A percentile compares a stretch with the other conserved stretches of the same genome.
Conservation (phyloP, 2,329 filamentous ascomycete species). For the Talaromyces verruculosus region DNA sequence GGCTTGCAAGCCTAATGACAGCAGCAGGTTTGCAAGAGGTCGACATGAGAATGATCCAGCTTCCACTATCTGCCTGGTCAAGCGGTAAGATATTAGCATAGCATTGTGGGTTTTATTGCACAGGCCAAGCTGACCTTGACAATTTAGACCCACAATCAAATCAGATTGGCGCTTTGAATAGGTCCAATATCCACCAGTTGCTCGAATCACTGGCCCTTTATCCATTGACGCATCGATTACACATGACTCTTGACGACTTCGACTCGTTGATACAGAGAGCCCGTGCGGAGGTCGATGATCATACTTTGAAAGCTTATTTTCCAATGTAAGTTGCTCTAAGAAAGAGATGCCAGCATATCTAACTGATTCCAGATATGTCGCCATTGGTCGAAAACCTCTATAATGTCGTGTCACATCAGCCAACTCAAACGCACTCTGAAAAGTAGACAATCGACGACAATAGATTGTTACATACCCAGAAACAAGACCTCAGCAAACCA, state of each 20-base stretch:
- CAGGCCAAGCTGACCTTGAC: background rate
- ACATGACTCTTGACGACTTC: constrained; percentile 43
- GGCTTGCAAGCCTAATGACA: constrained; percentile 59
- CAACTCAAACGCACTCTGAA: background rate
- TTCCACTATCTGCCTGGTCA: constrained; percentile 71
- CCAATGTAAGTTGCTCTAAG: constrained; percentile 39
- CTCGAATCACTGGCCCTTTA: constrained; percentile 46
- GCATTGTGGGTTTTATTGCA: background rate
- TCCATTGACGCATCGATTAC: constrained; percentile 45
- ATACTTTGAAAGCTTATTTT: constrained; percentile 46
- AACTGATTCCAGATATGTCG: constrained; percentile 39
- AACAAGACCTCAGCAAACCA: background rate
- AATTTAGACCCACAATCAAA: constrained; percentile 42
- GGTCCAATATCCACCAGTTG: constrained; percentile 38
- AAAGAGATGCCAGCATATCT: constrained; percentile 25
- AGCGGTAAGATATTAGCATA: constrained; percentile 53
- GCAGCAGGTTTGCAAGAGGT: constrained; percentile 67
- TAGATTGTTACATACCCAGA: background rate
- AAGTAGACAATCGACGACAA: background rate
- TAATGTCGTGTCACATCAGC: background rate
- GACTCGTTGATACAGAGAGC: constrained; percentile 39
- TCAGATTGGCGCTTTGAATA: constrained; percentile 44
- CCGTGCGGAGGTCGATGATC: constrained; percentile 39
- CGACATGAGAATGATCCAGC: constrained; percentile 62
- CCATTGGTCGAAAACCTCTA: constrained; percentile 43